Base-by-base conservation (phyloP, 2,329 filamentous ascomycete genomes). In the Cladosporium oxysporum region DNA sequence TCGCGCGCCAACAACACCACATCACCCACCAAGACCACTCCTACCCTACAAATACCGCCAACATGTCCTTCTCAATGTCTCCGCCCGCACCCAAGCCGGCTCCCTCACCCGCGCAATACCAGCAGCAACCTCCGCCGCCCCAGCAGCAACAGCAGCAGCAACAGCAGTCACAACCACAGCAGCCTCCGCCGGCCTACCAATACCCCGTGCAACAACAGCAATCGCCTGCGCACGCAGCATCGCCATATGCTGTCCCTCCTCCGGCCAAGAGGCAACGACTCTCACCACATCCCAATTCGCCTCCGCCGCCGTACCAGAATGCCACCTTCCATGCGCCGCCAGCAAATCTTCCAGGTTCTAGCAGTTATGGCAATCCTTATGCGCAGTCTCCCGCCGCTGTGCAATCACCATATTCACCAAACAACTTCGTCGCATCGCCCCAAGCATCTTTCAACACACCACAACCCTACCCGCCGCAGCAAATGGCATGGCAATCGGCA, bases 221-320 rank as follows among this genome's bases (percentile, higher is more conserved):
- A 68, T 74, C 73, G 37, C 72, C 73, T 12, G 66, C 87, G 70
- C 69, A 65, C 55, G 65, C 71, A 55, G 65, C 71, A 55, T 35
- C 33, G 4, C 33, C 33, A 1, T 74, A 78, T 79, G 80, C 90
- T 79, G 61, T 47, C 11, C 85, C 89, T 58, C 90, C 90, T 58
- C 88, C 91, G 18, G 87, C 85, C 66, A 94, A 95, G 81, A 86
- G 91, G 76, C 89, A 85, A 76, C 89, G 87, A 65, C 80, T 91
- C 58, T 91, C 90, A 29, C 88, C 90, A 61, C 33, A 35, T 14
- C 33, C 33, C 0, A 88, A 88, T 66, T 85, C 88, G 37, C 88
- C 90, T 61, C 83, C 75, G 49, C 62, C 76, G 6, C 53, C 57
- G 5, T 74, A 68, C 70, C 73, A 78, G 31, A 88, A 89, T 70